Percentiles rank a stretch among this genome's conserved stretches.
These are phyloP conservation scores for Canavalia ensiformis DNA, from an alignment of 306 rosid species.

Conservation along the genomic window DNA sequence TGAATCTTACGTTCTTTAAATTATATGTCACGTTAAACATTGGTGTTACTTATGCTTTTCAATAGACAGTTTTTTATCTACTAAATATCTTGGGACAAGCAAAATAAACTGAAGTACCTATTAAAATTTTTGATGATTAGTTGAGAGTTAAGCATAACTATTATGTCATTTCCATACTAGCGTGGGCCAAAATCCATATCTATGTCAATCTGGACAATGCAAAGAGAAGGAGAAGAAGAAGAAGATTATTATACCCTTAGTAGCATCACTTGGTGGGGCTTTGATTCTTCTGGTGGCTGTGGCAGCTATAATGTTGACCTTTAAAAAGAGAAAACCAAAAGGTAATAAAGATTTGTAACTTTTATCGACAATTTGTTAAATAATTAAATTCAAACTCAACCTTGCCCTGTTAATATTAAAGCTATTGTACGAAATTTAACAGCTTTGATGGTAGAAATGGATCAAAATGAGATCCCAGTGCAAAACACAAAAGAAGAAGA, in stretches of 20 bases:
- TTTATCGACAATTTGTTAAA: background rate
- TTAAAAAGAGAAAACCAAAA: constrained; percentile 41
- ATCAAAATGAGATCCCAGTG: background rate
- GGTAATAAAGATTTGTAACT: background rate
- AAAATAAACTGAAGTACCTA: background rate
- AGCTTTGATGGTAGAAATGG: background rate
- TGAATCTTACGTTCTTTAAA: background rate
- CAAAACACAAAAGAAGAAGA: background rate
- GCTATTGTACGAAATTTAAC: background rate
- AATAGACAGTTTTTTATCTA: background rate
- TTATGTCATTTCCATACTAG: constrained; percentile 45
- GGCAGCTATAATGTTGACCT: constrained; percentile 25
- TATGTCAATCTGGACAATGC: constrained; percentile 46
- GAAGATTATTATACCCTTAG: constrained; percentile 35
- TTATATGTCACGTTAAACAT: background rate
- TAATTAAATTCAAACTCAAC: background rate
- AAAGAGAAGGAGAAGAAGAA: constrained; percentile 12
- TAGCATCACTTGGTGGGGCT: constrained; percentile 55
- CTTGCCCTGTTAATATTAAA: background rate
- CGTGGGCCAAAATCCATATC: constrained; percentile 51
- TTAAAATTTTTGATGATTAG: background rate
- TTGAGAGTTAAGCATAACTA: background rate
- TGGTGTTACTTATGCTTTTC: background rate
- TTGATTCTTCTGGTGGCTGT: constrained; percentile 25
- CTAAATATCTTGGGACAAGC: no score